Percentiles rank a stretch among this genome's conserved stretches.
phyloP scores from a whole-genome alignment of 2,329 filamentous ascomycete genomes.

The Helotiales sp. region DNA sequence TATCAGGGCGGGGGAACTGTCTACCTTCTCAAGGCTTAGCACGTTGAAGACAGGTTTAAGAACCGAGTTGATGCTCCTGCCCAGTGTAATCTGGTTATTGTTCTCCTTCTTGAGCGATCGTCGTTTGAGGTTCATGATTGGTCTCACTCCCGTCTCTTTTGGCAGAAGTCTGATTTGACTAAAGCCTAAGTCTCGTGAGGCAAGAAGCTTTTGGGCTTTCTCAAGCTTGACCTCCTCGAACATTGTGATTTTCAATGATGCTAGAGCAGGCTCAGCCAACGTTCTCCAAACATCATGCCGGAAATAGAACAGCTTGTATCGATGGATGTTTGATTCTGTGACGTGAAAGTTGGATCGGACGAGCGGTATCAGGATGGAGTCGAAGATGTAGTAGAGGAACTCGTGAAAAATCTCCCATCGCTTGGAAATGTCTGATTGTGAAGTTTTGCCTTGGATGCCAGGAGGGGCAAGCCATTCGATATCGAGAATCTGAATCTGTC shows the following conservation, averaged over 20 bases:
- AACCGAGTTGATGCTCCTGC: slow-evolving; percentile 70
- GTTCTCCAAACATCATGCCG: slow-evolving; percentile 89
- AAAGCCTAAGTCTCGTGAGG: slow-evolving; percentile 70
- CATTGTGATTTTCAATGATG: slow-evolving; percentile 69
- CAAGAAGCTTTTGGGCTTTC: slow-evolving; percentile 62
- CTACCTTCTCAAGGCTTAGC: slow-evolving; percentile 78
- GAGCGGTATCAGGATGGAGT: slow-evolving; percentile 87
- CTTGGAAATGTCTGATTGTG: slow-evolving; percentile 74
- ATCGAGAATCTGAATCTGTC: slow-evolving; percentile 60
- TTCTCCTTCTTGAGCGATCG: slow-evolving; percentile 60
- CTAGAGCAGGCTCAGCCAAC: slow-evolving; percentile 74
- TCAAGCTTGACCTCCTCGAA: slow-evolving; percentile 75
- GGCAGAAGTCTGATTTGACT: slow-evolving; percentile 83
- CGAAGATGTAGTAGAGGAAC: slow-evolving; percentile 90
- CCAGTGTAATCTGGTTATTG: slow-evolving; percentile 53
- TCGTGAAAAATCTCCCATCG: slow-evolving; percentile 80
- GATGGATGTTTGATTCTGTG: slow-evolving; percentile 83
- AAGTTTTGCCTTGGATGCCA: slow-evolving; percentile 59
- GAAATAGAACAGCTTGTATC: slow-evolving; percentile 88
- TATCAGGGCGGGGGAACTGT: slow-evolving; percentile 6
- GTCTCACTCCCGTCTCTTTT: slow-evolving; percentile 75
- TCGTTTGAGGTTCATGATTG: slow-evolving; percentile 85
- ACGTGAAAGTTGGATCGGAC: slow-evolving; percentile 90
- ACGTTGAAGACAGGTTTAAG: slow-evolving; percentile 77
- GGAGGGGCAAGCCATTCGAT: slow-evolving; percentile 76